A percentile compares a stretch with the other conserved stretches of the same genome.
Conservation (phyloP, 192 early-diverging fungal genomes). For the Coemansia sp. region DNA sequence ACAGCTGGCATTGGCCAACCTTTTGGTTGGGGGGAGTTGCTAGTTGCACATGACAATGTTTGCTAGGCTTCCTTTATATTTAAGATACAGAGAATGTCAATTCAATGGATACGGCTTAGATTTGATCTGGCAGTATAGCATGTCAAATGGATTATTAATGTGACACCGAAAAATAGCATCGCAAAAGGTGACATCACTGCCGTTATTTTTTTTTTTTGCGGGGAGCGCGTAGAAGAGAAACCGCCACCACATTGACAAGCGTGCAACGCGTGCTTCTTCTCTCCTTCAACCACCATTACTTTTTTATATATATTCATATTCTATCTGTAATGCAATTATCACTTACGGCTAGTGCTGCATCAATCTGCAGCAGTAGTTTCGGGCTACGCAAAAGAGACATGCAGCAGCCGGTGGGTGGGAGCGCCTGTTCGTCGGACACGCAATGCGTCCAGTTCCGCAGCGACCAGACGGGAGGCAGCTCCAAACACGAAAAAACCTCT, state of each 20-base stretch:
- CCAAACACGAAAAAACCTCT: constrained; percentile 27
- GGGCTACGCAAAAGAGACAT: neutral
- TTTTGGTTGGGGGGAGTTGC: too few relatives aligned
- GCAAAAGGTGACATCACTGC: neutral
- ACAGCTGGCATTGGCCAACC: neutral
- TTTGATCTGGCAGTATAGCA: too few relatives aligned
- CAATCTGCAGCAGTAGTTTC: constrained; percentile 1
- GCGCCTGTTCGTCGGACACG: constrained; percentile 32
- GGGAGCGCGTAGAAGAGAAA: constrained; percentile 3
- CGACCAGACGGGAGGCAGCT: constrained; percentile 18
- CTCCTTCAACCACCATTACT: neutral
- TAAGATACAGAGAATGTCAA: too few relatives aligned
- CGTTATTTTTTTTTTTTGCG: neutral
- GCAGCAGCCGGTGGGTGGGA: constrained; percentile 12
- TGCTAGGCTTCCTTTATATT: too few relatives aligned
- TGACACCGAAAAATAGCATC: neutral
- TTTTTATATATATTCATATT: neutral
- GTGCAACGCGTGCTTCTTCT: constrained; percentile 4
- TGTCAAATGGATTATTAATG: too few relatives aligned
- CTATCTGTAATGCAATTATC: constrained; percentile 8
- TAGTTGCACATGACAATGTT: too few relatives aligned
- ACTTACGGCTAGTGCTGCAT: neutral
- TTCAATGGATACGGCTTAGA: too few relatives aligned
- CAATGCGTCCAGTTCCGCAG: constrained; percentile 45
- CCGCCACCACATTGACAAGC: constrained; percentile 4